Base-by-base conservation (phyloP, 78 protist genomes). In the Isochrysis galbana region DNA sequence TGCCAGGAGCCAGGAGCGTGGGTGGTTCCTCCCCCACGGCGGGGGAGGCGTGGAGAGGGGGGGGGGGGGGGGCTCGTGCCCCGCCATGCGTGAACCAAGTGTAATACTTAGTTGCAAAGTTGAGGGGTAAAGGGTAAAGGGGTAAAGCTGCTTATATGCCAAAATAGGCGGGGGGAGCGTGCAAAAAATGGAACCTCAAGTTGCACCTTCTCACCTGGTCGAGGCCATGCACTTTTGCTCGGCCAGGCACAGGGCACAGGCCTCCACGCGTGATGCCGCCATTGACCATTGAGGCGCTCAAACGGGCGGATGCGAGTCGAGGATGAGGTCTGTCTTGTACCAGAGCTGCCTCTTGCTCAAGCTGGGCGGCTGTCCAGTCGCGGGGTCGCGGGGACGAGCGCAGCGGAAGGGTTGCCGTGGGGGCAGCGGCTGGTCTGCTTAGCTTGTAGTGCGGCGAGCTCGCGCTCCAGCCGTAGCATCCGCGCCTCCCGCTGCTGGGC, bases 151-250 rank as follows among this genome's bases (percentile, higher is more conserved):
- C n/a, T n/a, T n/a, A n/a, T n/a, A n/a, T n/a, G n/a, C n/a, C n/a
- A n/a, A n/a, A n/a, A n/a, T n/a, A n/a, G n/a, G n/a, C n/a, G n/a
- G n/a, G n/a, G n/a, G n/a, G n/a, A n/a, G n/a, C n/a, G n/a, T n/a
- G n/a, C n/a, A n/a, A n/a, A n/a, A n/a, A n/a, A n/a, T n/a, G n/a
- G n/a, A n/a, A n/a, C n/a, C n/a, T n/a, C n/a, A n/a, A n/a, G n/a
- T n/a, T n/a, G n/a, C n/a, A n/a, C n/a, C n/a, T n/a, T n/a, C n/a
- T n/a, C 84, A 77, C 47, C 46, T 39, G 34, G 84, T 77, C n/a
- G 84, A 77, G 84, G 22, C 39, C 84, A 39, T 77, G 84, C 84
- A 77, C 84, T 77, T 77, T 29, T 77, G 84, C 46, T 77, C 84
- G 34, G 84, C 84, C 47, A 77, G 84, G 17, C 84, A 46, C n/a